Conservation (phyloP, 2,329 filamentous ascomycete species). For the Colletotrichum sp. region DNA sequence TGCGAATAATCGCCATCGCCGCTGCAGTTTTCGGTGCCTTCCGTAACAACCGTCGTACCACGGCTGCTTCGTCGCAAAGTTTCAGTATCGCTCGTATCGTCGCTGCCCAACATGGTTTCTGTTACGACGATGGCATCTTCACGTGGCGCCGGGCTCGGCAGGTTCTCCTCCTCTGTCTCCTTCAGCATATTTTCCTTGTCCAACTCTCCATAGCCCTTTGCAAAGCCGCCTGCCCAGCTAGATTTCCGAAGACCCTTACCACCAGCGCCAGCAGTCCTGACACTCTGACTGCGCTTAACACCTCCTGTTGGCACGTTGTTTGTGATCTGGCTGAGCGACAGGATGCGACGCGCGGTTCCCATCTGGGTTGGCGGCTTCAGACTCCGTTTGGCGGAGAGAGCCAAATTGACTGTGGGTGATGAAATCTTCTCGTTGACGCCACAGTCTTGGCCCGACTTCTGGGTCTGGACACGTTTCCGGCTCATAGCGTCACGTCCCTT, state of each 20-base stretch:
- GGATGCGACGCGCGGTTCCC: slow-evolving; percentile 76
- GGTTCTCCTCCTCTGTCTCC: slow-evolving; percentile 66
- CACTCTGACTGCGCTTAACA: slow-evolving; percentile 80
- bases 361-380: slow-evolving; percentile 50
- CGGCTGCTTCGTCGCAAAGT: slow-evolving; percentile 52
- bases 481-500: slow-evolving; percentile 61
- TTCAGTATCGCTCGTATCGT: slow-evolving; percentile 54
- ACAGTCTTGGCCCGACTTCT: slow-evolving; percentile 40
- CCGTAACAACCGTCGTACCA: slow-evolving; percentile 53
- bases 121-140: slow-evolving; percentile 1
- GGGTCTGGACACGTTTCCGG: slow-evolving; percentile 58
- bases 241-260: slow-evolving; percentile 64
- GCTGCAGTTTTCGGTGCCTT: slow-evolving; percentile 40
- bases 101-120: slow-evolving; percentile 26
- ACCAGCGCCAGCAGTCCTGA: slow-evolving; percentile 62
- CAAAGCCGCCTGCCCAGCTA: slow-evolving; percentile 67
- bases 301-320: slow-evolving; percentile 70
- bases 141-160: background rate
- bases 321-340: slow-evolving; percentile 89
- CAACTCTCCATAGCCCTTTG: slow-evolving; percentile 57
- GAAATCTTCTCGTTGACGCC: slow-evolving; percentile 23
- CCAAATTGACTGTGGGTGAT: slow-evolving; percentile 53
- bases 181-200: slow-evolving; percentile 69
- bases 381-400: slow-evolving; percentile 57
- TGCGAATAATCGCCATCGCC: slow-evolving; percentile 42